phyloP scores from a whole-genome alignment of 2,329 filamentous ascomycete species.

The Phialophora chinensis region DNA sequence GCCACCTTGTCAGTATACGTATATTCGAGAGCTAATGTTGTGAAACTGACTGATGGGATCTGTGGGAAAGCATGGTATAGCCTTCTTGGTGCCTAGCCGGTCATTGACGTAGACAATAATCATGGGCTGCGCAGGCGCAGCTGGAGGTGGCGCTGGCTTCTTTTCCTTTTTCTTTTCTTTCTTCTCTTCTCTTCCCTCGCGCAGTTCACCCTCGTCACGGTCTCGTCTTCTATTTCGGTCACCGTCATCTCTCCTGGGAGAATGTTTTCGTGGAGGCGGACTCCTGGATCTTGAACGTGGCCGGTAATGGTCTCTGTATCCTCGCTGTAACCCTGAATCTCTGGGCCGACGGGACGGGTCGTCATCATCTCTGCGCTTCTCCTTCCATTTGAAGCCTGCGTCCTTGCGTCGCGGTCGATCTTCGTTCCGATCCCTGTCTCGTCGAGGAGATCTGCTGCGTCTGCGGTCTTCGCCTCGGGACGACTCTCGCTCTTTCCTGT shows the following conservation, averaged over 20 bases:
- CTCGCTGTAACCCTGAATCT: constrained; percentile 59
- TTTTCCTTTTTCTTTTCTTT: constrained; percentile 39
- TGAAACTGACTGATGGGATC: constrained; percentile 70
- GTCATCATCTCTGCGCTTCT: constrained; percentile 53
- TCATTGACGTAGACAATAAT: constrained; percentile 95
- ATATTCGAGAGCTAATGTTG: background rate
- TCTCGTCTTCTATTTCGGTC: constrained; percentile 39
- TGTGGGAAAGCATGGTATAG: constrained; percentile 84
- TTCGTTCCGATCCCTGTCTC: constrained; percentile 45
- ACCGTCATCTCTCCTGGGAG: constrained; percentile 33
- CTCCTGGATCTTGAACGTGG: constrained; percentile 49
- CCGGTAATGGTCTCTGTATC: constrained; percentile 53
- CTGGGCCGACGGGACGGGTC: constrained; percentile 48
- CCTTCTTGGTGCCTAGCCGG: constrained; percentile 91
- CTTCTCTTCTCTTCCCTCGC: constrained; percentile 40
- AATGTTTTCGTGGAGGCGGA: constrained; percentile 37
- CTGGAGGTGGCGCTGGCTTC: constrained; percentile 41
- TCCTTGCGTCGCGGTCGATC: constrained; percentile 50
- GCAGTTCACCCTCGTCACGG: constrained; percentile 32
- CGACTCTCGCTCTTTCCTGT: constrained; percentile 34
- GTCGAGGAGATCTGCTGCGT: constrained; percentile 53
- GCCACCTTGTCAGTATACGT: constrained; percentile 29
- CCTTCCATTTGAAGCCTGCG: constrained; percentile 57
- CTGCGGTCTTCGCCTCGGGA: constrained; percentile 43
- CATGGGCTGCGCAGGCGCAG: constrained; percentile 72